Conservation (phyloP, 2,329 filamentous ascomycete genomes). For the Neofusicoccum parvum region DNA sequence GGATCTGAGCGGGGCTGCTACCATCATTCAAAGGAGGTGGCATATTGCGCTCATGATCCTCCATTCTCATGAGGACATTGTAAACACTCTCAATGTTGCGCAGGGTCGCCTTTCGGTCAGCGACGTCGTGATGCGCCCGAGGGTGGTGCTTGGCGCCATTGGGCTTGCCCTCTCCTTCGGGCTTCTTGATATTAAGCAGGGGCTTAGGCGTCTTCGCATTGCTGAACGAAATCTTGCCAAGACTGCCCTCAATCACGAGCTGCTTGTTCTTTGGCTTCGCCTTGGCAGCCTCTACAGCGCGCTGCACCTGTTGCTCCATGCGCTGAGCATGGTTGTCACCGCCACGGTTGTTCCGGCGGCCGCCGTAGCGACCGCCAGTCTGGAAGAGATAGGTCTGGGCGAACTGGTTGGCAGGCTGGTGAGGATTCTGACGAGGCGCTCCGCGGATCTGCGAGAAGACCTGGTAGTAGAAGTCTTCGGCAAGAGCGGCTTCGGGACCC, state of each 20-base stretch:
- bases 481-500: constrained; percentile 76
- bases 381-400: constrained; percentile 97
- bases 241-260: constrained; percentile 89
- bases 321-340: constrained; percentile 97
- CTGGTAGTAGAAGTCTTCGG: constrained; percentile 98
- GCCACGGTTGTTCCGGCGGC: constrained; percentile 72
- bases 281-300: constrained; percentile 95
- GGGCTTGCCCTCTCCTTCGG: constrained; percentile 66
- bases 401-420: constrained; percentile 92
- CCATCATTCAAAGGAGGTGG: constrained; percentile 67
- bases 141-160: constrained; percentile 48
- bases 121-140: constrained; percentile 57
- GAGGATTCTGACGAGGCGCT: constrained; percentile 84
- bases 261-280: constrained; percentile 97
- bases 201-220: constrained; percentile 97
- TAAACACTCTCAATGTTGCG: constrained; percentile 90
- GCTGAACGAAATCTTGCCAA: constrained; percentile 98
- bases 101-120: constrained; percentile 80
- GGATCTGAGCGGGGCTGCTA: constrained; percentile 68
- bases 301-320: constrained; percentile 98
- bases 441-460: constrained; percentile 94
- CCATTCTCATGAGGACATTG: constrained; percentile 84
- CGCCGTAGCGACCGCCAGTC: constrained; percentile 79
- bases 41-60: constrained; percentile 85
- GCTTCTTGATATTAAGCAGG: constrained; percentile 90